Percentiles rank a stretch among this genome's conserved stretches.
Conservation (phyloP, 2,329 filamentous ascomycete species). For the Pseudocercospora vitis region DNA sequence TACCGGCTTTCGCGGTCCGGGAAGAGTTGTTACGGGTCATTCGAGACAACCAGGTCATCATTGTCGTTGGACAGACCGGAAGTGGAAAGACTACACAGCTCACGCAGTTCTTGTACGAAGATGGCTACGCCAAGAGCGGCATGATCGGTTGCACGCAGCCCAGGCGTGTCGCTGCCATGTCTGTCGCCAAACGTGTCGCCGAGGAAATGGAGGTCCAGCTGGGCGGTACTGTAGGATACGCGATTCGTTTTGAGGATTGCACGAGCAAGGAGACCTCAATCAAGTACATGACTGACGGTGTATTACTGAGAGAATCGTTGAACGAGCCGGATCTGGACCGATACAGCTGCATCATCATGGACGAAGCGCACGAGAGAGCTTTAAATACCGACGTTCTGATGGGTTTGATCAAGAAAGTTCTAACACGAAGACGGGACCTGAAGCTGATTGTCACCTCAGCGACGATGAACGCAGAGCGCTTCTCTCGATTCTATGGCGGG, state of each 20-base stretch:
- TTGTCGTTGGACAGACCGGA: conserved; percentile 95
- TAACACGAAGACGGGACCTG: conserved; percentile 82
- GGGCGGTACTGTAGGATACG: conserved; percentile 86
- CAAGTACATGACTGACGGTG: conserved; percentile 99
- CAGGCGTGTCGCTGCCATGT: conserved; percentile 96
- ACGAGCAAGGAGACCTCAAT: conserved; percentile 93
- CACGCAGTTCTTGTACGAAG: conserved; percentile 93
- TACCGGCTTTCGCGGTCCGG: conserved; percentile 93
- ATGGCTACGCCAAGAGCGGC: conserved; percentile 82
- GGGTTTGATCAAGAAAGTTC: conserved; percentile 95
- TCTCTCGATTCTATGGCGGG: conserved; percentile 92
- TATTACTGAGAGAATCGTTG: conserved; percentile 86
- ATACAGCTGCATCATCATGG: conserved; percentile 99
- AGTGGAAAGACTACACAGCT: conserved; percentile 97
- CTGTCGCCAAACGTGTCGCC: conserved; percentile 94
- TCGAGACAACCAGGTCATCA: conserved; percentile 92
- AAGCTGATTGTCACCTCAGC: conserved; percentile 98
- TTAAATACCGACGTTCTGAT: conserved; percentile 96
- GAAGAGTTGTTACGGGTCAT: conserved; percentile 91
- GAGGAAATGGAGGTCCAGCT: conserved; percentile 97
- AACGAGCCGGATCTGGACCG: conserved; percentile 90
- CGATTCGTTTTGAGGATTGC: conserved; percentile 97
- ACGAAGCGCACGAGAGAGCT: conserved; percentile 95
- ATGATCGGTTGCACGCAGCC: conserved; percentile 97
- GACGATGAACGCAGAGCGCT: conserved; percentile 96